phyloP scores from a whole-genome alignment of 1,284 basidiomycete species.

The Erythrobasidium hasegawianum region DNA sequence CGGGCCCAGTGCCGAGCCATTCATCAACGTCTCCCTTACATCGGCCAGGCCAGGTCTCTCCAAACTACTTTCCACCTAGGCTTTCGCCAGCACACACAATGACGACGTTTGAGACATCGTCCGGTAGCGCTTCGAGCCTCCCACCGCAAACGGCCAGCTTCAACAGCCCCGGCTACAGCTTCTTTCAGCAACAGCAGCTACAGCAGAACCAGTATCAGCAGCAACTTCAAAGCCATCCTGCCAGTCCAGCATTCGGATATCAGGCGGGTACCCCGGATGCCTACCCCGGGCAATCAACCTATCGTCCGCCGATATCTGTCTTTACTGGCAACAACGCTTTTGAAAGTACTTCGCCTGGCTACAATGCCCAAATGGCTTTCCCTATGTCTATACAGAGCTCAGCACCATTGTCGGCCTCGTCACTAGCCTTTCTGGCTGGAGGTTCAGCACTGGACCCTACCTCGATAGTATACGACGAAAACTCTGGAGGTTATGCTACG shows the following conservation, averaged over 20 bases:
- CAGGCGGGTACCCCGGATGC: background rate
- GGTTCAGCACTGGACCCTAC: slow-evolving; percentile 25
- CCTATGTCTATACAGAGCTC: background rate
- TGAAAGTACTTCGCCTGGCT: too few species aligned
- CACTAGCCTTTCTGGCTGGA: background rate
- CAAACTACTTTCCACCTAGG: too few species aligned
- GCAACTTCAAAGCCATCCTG: background rate
- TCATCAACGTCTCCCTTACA: background rate
- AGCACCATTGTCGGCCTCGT: background rate
- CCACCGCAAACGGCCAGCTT: background rate
- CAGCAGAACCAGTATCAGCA: background rate
- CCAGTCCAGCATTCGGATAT: background rate
- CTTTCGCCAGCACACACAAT: too few species aligned
- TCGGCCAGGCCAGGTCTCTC: background rate
- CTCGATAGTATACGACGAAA: slow-evolving; percentile 32
- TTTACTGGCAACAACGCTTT: background rate
- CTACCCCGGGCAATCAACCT: background rate
- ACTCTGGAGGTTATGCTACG: slow-evolving; percentile 29
- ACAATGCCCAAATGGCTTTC: background rate
- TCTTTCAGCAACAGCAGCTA: background rate
- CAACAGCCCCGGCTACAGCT: slow-evolving; percentile 1
- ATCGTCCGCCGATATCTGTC: slow-evolving; percentile 2
- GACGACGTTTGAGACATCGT: too few species aligned
- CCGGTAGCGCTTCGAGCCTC: too few species aligned
- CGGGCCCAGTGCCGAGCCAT: background rate